Evolutionary conservation across 2,329 filamentous ascomycete species (phyloP), one percentile per base, ranked within the genome.

Genomic region (Pseudocercospora cruenta): DNA sequence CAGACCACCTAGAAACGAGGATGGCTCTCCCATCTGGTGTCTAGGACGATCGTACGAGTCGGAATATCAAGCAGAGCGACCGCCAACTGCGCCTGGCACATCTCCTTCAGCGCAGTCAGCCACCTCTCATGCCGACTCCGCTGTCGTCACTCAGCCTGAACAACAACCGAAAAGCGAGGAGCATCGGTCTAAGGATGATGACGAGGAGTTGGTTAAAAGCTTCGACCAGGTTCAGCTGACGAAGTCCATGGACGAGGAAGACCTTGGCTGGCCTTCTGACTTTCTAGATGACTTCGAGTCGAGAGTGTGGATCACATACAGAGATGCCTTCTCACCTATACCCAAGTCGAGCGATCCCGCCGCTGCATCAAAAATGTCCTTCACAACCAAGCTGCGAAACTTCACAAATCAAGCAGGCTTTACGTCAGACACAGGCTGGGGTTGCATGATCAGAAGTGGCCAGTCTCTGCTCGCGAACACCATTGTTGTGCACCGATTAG

Each of bases 391-490:
- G 59, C 83, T 98, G 71, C 91, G 93, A 74, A 91, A 93, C 74
- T 82, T 98, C 5, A 86, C 88, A 10, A 92, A 97, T 58, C 87
- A 92, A 64, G 85, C 85, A 26, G 93, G 92, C 4, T 99, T 98
- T 79, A 91, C 92, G 10, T 94, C 93, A 1, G 95, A 99, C 78
- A 94, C 92, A 9, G 95, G 95, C 60, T 99, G 96, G 93, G 95
- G 95, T 0, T 99, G 95, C 76, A 99, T 99, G 95, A 98, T 99
- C 73, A 86, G 95, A 66, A 97, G 94, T 5, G 95, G 95, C 3
- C 95, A 99, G 81, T 94, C 92, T 74, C 84, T 99, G 26, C 83
- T 99, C 49, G 94, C 94, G 53, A 99, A 98, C 79, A 86, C 94
- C 1, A 83, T 98, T 73, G 81, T 88, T 19, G 85, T 91, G 63